These are phyloP conservation scores for Mesembryanthemum crystallinum DNA, from an alignment of 148 eudicot genomes.

Conservation along the genomic window DNA sequence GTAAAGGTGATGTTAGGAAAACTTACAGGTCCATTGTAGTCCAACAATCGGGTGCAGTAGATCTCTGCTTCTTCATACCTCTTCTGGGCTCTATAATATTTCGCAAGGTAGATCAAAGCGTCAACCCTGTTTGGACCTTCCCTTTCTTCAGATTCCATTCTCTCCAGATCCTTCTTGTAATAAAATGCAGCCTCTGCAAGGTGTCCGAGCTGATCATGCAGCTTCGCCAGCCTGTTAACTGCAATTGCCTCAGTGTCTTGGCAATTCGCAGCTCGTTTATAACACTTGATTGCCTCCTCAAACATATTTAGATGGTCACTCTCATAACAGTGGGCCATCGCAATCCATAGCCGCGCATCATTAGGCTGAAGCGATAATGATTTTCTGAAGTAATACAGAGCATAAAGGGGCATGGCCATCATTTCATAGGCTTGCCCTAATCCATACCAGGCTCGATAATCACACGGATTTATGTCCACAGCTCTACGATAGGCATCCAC, in stretches of 20 bases:
- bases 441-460: conserved; percentile 99
- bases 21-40: conserved; percentile 92
- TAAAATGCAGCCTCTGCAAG: conserved; percentile 83
- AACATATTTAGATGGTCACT: conserved; percentile 84
- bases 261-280: conserved; percentile 74
- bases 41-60: conserved; percentile 83
- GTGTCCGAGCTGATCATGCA: conserved; percentile 67
- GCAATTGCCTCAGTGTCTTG: conserved; percentile 97
- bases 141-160: conserved; percentile 92
- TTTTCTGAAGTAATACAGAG: conserved; percentile 80
- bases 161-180: conserved; percentile 88
- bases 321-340: conserved; percentile 98
- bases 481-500: conserved; percentile 95
- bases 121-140: conserved; percentile 90
- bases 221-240: conserved; percentile 80
- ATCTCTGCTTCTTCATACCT: conserved; percentile 88
- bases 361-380: conserved; percentile 85
- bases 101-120: conserved; percentile 76
- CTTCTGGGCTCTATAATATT: conserved; percentile 59
- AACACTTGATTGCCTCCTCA: conserved; percentile 95
- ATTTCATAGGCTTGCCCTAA: conserved; percentile 99
- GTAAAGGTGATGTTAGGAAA: neutral
- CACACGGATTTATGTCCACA: conserved; percentile 88
- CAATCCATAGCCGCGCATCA: conserved; percentile 96
- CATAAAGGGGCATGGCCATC: conserved; percentile 94